Evolutionary conservation across 345 rosid species (phyloP).

Genomic region (Combretum micranthum): DNA sequence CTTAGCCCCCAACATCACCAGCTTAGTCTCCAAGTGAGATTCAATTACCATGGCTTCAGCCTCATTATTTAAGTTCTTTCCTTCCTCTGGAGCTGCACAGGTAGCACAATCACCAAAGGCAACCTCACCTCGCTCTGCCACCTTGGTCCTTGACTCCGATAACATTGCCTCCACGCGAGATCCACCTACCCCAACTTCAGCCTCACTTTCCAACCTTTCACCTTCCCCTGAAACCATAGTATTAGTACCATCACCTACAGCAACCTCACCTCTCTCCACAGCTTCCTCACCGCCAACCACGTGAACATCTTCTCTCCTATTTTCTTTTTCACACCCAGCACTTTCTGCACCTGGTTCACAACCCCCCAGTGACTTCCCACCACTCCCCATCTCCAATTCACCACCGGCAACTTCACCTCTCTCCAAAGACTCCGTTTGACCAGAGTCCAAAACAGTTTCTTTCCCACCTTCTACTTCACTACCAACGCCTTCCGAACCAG

Average conservation of each 20-base stretch:
- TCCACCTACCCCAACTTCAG: constrained; percentile 5
- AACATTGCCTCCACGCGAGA: neutral
- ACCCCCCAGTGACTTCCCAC: no score
- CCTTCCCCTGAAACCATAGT: no score
- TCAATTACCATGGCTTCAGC: constrained; percentile 3
- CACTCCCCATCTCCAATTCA: no score
- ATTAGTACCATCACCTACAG: no score
- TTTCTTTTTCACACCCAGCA: no score
- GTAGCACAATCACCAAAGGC: no score
- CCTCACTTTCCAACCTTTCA: neutral
- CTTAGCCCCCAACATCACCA: neutral
- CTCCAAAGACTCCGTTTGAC: neutral
- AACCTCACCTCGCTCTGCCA: neutral
- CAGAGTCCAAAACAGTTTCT: neutral
- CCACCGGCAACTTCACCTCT: no score
- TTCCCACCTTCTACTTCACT: neutral
- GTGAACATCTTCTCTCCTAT: no score
- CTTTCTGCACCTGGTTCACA: no score
- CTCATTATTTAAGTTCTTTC: constrained; percentile 1
- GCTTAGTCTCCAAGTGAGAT: neutral
- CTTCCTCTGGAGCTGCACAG: no score
- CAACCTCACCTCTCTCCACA: no score
- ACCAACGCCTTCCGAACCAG: neutral
- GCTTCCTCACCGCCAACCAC: neutral
- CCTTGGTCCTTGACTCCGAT: neutral